These are phyloP conservation scores for Borovskyia barvae DNA, from an alignment of 208 protist species.

Conservation along the genomic window DNA sequence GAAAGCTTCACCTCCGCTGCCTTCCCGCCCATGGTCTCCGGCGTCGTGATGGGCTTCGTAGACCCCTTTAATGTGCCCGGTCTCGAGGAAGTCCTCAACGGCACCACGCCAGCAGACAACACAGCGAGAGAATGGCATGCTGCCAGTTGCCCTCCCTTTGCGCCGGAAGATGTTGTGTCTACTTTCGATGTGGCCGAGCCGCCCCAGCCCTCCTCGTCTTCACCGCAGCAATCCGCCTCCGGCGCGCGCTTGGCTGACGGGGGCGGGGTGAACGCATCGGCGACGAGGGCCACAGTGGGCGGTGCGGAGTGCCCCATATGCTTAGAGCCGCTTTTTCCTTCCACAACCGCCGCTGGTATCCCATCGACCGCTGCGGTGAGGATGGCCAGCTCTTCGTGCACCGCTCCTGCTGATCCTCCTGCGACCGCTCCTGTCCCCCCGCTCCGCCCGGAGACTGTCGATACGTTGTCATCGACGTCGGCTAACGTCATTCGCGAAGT, in stretches of 20 bases:
- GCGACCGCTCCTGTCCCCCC: no score
- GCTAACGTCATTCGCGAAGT: conserved; percentile 6
- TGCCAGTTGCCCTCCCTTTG: conserved; percentile 3
- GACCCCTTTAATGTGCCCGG: neutral
- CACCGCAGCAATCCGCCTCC: no score
- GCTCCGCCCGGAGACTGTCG: neutral
- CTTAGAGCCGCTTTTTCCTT: conserved; percentile 4
- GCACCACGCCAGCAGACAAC: neutral
- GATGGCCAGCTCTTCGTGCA: no score
- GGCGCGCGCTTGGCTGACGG: no score
- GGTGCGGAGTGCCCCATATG: conserved; percentile 18
- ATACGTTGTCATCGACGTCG: neutral
- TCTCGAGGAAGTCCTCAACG: neutral
- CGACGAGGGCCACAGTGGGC: no score
- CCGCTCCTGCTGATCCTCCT: no score
- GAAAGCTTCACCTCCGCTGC: neutral
- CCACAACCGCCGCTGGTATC: no score
- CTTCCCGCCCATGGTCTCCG: conserved; percentile 1
- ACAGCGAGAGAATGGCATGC: conserved; percentile 7
- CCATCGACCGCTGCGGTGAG: no score
- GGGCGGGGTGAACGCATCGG: neutral
- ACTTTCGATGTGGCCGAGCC: conserved; percentile 5
- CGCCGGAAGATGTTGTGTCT: conserved; percentile 4
- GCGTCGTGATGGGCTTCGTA: neutral
- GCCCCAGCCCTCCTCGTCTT: neutral